Evolutionary conservation across 176 grass and related monocot genomes (phyloP).

Genomic region (Pontederia crassipes): DNA sequence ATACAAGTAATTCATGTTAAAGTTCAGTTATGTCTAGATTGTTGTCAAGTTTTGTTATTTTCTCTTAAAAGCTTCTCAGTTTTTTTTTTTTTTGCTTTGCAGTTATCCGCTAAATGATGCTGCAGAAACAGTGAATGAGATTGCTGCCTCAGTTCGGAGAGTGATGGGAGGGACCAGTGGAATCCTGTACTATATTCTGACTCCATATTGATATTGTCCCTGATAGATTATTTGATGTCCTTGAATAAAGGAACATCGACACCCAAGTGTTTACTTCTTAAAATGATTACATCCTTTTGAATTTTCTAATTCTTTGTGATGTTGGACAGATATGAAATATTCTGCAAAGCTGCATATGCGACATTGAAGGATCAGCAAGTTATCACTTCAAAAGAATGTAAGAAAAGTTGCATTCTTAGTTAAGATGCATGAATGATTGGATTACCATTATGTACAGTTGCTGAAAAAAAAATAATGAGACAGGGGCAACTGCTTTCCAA

Average conservation of each 20-base stretch:
- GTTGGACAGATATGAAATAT: slow-evolving; percentile 73
- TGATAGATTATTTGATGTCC: neutral
- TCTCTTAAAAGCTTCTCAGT: slow-evolving; percentile 12
- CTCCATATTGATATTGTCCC: neutral
- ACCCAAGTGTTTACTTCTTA: neutral
- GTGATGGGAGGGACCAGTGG: slow-evolving; percentile 99
- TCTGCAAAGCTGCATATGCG: slow-evolving; percentile 95
- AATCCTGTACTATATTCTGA: slow-evolving; percentile 60
- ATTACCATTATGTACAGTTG: neutral
- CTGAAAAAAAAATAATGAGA: neutral
- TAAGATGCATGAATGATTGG: neutral
- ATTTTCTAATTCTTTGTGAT: slow-evolving; percentile 22
- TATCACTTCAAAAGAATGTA: slow-evolving; percentile 74
- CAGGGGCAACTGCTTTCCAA: slow-evolving; percentile 84
- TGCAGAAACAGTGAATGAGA: slow-evolving; percentile 90
- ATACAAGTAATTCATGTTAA: too few species aligned
- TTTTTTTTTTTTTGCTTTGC: slow-evolving; percentile 33
- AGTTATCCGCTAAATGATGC: slow-evolving; percentile 97
- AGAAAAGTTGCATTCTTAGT: slow-evolving; percentile 13
- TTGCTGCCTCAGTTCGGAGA: slow-evolving; percentile 60
- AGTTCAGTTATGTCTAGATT: neutral
- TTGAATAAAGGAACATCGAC: slow-evolving; percentile 2
- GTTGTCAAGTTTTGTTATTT: slow-evolving; percentile 3
- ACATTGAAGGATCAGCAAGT: slow-evolving; percentile 65
- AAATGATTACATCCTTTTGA: slow-evolving; percentile 1